These are phyloP conservation scores for Schwanniomyces pseudopolymorphus DNA, from an alignment of 805 yeast genomes.

Conservation along the genomic window DNA sequence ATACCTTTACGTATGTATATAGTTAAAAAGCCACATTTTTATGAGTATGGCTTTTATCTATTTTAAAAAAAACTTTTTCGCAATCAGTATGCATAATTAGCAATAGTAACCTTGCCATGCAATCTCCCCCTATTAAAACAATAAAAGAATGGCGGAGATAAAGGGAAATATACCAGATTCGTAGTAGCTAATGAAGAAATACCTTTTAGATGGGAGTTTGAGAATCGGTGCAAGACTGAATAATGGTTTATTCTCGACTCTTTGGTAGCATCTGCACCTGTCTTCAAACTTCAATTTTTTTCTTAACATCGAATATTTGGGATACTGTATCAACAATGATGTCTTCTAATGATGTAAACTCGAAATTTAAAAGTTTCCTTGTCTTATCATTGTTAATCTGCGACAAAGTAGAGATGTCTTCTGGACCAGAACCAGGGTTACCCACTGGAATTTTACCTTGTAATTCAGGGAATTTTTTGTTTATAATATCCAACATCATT, in stretches of 20 bases:
- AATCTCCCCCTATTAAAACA: too few species aligned
- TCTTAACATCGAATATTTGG: slow-evolving; percentile 18
- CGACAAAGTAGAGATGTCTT: slow-evolving; percentile 28
- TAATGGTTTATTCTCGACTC: too few species aligned
- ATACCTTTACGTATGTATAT: not conserved
- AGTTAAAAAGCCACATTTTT: not conserved
- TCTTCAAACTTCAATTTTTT: not conserved
- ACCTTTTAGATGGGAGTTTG: not conserved
- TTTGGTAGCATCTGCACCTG: too few species aligned
- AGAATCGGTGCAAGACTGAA: not conserved
- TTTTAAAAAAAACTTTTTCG: not conserved
- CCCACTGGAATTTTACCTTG: slow-evolving; percentile 30
- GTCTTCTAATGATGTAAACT: slow-evolving; percentile 37
- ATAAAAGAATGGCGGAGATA: too few species aligned
- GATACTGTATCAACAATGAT: slow-evolving; percentile 41
- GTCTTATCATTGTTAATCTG: slow-evolving; percentile 34
- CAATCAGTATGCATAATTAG: not conserved
- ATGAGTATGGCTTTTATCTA: not conserved
- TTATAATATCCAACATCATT: slow-evolving; percentile 20
- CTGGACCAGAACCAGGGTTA: slow-evolving; percentile 27
- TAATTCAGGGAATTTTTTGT: slow-evolving; percentile 24
- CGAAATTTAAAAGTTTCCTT: slow-evolving; percentile 33
- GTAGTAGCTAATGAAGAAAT: too few species aligned
- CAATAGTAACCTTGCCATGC: too few species aligned
- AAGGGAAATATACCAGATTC: too few species aligned